Base-by-base conservation (phyloP, 2,329 filamentous ascomycete genomes). In the Exophiala calicioides region DNA sequence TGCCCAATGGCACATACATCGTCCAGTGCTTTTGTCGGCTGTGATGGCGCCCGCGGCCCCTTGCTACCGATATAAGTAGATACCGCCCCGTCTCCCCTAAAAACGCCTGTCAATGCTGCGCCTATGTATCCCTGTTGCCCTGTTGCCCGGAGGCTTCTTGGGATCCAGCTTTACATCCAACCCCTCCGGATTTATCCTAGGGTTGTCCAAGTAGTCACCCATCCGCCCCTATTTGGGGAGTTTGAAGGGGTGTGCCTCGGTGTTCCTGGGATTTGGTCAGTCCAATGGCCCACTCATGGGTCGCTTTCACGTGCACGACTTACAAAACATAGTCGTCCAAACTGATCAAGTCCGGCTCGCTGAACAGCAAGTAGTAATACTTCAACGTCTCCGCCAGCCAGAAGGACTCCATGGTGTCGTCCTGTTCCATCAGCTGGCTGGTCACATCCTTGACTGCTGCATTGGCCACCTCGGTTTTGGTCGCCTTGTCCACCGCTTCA, bases 371-470 rank as follows among this genome's bases (percentile, higher is more conserved):
- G 51, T 73, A 74, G 53, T 71, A 73, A 53, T 74, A 74, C 53
- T 74, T 74, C 39, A 74, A 55, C 7, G 71, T 73, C 63, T 74
- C 71, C 4, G 68, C 70, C 27, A 86, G 71, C 84, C 85, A 88
- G 64, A 88, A 88, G 52, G 82, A 86, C 71, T 88, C 84, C 84
- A 88, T 87, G 40, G 76, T 77, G 60, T 87, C 81, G 47, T 74
- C 58, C 20, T 70, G 64, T 9, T 57, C 58, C 3, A 71, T 71
- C 10, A 60, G 66, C 48, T 68, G 66, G 32, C 70, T 68, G 31
- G 78, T 84, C 19, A 89, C 82, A 58, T 89, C 84, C 49, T 76
- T 70, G 45, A 90, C 76, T 23, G 81, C 81, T 1, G 82, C 81
- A 57, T 86, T 77, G 4, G 82, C 86, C 52, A 81, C 73, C 3